phyloP scores from a whole-genome alignment of 2,329 filamentous ascomycete species.

The Colletotrichum falcatum region DNA sequence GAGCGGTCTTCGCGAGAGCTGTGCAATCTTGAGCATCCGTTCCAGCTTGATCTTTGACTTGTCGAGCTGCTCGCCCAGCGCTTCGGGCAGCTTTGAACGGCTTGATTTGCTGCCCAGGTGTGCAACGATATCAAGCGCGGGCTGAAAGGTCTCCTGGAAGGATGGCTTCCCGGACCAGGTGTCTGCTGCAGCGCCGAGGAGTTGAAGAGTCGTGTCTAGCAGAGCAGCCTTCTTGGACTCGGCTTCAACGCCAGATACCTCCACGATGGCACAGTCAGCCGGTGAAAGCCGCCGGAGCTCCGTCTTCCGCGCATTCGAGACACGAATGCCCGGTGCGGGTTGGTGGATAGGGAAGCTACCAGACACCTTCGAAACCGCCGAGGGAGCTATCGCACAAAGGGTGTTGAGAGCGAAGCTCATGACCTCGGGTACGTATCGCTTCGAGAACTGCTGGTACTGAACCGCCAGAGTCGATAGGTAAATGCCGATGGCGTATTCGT shows the following conservation, averaged over 20 bases:
- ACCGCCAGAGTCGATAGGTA: conserved; percentile 84
- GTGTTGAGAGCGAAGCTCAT: conserved; percentile 85
- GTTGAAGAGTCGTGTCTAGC: conserved; percentile 70
- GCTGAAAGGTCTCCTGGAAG: conserved; percentile 83
- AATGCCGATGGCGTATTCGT: conserved; percentile 78
- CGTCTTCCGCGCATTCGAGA: conserved; percentile 57
- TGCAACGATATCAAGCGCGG: conserved; percentile 68
- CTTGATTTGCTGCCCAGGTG: conserved; percentile 69
- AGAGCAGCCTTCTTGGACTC: conserved; percentile 66
- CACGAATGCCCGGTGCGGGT: conserved; percentile 62
- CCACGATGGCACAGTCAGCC: conserved; percentile 62
- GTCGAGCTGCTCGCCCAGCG: conserved; percentile 55
- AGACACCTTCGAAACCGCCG: conserved; percentile 57
- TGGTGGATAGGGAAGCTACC: conserved; percentile 73
- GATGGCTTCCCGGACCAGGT: conserved; percentile 80
- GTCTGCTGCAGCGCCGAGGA: conserved; percentile 76
- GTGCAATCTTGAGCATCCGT: conserved; percentile 70
- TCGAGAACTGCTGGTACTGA: conserved; percentile 85
- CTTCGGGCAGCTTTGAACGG: conserved; percentile 61
- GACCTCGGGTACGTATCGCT: conserved; percentile 90
- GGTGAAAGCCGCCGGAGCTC: conserved; percentile 67
- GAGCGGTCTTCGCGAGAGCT: conserved; percentile 79
- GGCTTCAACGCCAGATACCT: conserved; percentile 44
- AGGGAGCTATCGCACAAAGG: conserved; percentile 74
- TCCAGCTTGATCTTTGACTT: conserved; percentile 61